Evolutionary conservation across 1,139 yeast genomes (phyloP).

Genomic region (Chernovozyma aurita): DNA sequence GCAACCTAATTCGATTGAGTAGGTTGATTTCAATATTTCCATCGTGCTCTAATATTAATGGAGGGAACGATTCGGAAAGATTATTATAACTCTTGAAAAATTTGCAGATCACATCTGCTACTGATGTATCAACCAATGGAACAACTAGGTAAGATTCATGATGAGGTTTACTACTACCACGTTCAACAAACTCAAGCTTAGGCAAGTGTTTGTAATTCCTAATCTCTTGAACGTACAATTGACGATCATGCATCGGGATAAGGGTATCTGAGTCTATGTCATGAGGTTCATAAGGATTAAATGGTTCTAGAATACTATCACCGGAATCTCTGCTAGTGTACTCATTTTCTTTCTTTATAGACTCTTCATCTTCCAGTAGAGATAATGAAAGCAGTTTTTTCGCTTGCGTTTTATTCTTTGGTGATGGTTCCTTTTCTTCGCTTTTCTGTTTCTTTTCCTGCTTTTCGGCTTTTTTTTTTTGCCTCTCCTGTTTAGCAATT

Average conservation of each 20-base stretch:
- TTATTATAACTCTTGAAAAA: slow-evolving; percentile 30
- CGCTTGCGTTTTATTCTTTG: too few relatives aligned
- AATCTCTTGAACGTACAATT: slow-evolving; percentile 29
- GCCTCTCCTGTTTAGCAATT: too few relatives aligned
- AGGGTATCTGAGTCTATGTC: slow-evolving; percentile 32
- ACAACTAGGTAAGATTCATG: slow-evolving; percentile 12
- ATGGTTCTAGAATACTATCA: too few relatives aligned
- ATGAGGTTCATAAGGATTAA: slow-evolving; percentile 37
- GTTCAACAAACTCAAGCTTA: slow-evolving; percentile 18
- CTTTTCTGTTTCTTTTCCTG: too few relatives aligned
- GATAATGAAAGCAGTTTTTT: too few relatives aligned
- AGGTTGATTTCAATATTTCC: slow-evolving; percentile 20
- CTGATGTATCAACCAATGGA: slow-evolving; percentile 23
- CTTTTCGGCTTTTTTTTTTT: too few relatives aligned
- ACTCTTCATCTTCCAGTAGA: slow-evolving; percentile 9
- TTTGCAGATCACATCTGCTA: slow-evolving; percentile 24
- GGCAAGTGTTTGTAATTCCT: slow-evolving; percentile 19
- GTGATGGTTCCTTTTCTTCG: too few relatives aligned
- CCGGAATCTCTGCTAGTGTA: slow-evolving; percentile 3
- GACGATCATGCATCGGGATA: slow-evolving; percentile 28
- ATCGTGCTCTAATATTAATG: slow-evolving; percentile 17
- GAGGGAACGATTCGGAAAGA: slow-evolving; percentile 37
- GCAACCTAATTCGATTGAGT: slow-evolving; percentile 29
- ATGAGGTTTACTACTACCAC: slow-evolving; percentile 15
- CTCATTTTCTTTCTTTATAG: slow-evolving; percentile 4